Base-by-base conservation (phyloP, 164 flowering plant species). In the grape (Vitis vinifera) region DNA sequence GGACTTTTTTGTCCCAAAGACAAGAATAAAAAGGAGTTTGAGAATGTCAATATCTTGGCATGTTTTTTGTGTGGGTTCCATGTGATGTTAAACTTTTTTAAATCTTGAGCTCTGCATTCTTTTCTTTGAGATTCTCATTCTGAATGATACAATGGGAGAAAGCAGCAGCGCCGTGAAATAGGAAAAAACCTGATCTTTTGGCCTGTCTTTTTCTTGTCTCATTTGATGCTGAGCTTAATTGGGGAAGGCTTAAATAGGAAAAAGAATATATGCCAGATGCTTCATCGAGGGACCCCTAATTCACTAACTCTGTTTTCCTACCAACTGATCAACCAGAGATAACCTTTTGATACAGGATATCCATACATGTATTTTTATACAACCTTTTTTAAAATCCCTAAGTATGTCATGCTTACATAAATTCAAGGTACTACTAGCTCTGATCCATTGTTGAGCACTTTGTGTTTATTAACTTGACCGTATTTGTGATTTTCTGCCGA, bases 31-130 rank as follows among this genome's bases (percentile, higher is more conserved):
- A 58, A 60, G 62, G 66, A 23, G 27, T 65, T 65, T 1, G 65
- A 73, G 78, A 84, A 81, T 81, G 85, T 76, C 84, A 80, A 78
- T 76, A 58, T 69, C 72, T 73, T 70, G 65, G 73, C 71, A 57
- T 57, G 67, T 74, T 68, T 66, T 65, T 56, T 57, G 50, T 65
- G 63, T 49, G 71, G 72, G 73, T 61, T 68, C 76, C 68, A 55
- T 70, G 57, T 67, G 53, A 66, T 68, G 64, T 72, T 55, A 14
- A 61, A 37, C 30, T 69, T 53, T 74, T 37, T 76, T 56, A 11
- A 17, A 19, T 53, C 31, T 58, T 63, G 31, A 55, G 51, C 51
- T 68, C 14, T 27, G 56, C 62, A 57, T 57, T 71, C 51, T 72
- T 83, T 79, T 59, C 63, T 9, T 64, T 51, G 51, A 84, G 79